Evolutionary conservation across 1,139 yeast genomes (phyloP).

Genomic region (Pichia norvegensis): DNA sequence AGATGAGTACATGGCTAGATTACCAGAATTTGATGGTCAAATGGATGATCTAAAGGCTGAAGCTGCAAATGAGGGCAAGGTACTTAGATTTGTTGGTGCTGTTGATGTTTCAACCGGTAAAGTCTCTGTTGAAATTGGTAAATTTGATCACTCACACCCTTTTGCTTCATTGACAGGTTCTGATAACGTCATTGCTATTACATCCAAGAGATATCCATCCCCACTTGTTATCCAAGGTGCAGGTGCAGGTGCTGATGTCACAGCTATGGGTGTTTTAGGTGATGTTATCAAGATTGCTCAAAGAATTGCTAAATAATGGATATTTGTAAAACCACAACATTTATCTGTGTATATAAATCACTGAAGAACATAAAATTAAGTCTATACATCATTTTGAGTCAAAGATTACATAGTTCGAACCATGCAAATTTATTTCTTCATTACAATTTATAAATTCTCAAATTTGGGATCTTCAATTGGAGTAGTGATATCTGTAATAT

Average conservation of each 20-base stretch:
- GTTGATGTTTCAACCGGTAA: conserved; percentile 65
- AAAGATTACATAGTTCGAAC: too few relatives aligned
- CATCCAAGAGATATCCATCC: conserved; percentile 82
- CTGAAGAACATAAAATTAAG: too few relatives aligned
- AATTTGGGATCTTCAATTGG: neutral
- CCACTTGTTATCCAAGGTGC: conserved; percentile 97
- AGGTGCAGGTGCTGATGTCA: conserved; percentile 98
- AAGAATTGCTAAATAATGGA: conserved; percentile 45
- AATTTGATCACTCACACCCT: conserved; percentile 82
- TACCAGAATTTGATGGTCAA: conserved; percentile 77
- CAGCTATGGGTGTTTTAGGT: conserved; percentile 96
- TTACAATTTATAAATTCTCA: too few relatives aligned
- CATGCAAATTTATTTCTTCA: too few relatives aligned
- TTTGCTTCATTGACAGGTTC: conserved; percentile 94
- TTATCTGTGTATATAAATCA: too few relatives aligned
- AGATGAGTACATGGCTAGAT: conserved; percentile 67
- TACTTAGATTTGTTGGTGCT: conserved; percentile 85
- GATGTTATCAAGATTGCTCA: conserved; percentile 88
- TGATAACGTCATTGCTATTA: conserved; percentile 89
- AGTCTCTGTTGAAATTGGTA: conserved; percentile 82
- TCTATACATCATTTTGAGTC: too few relatives aligned
- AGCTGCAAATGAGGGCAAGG: conserved; percentile 79
- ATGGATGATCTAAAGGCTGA: conserved; percentile 69
- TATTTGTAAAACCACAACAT: too few relatives aligned
- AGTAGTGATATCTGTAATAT: conserved; percentile 3